Evolutionary conservation across 768 basidiomycete genomes (phyloP), one percentile per base, ranked within the genome.

Genomic region (Auricularia heimuer): DNA sequence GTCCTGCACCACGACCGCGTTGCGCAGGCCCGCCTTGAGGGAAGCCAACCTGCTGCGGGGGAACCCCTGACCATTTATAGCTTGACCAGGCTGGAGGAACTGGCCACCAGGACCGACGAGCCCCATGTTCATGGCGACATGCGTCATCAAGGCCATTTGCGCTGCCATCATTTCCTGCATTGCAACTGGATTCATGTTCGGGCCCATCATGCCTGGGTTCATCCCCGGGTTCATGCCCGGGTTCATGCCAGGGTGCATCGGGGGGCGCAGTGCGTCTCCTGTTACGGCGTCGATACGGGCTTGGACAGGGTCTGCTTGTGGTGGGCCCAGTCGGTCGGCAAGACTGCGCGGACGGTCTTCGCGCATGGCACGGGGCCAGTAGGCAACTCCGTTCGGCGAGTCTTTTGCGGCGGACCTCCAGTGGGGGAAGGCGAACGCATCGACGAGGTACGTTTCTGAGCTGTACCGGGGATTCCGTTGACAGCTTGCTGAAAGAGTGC

Each of bases 111-210:
- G 83, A 69, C 83, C 85, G 68, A 90, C 80, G 74, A 92, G 87
- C 35, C 87, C 90, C 83, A 93, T 88, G 42, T 85, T 86, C 36
- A 85, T 81, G 51, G 90, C 90, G 86, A 96, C 90, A 76, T 94
- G 92, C 64, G 89, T 86, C 94, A 95, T 94, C 71, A 95, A 81
- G 34, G 91, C 88, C 89, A 92, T 92, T 73, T 94, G 89, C 74
- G 83, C 90, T 83, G 90, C 87, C 85, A 94, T 87, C 82, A 94
- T 88, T 73, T 92, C 92, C 75, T 94, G 93, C 69, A 95, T 75
- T 75, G 88, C 76, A 66, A 90, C 68, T 47, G 89, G 87, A 69
- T 87, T 91, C 58, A 81, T 75, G 78, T 83, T 83, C 79, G 85
- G 63, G 36, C 60, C 81, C 69, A 82, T 83, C 71, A 82, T 79